Conservation (phyloP, 2,329 filamentous ascomycete genomes). For the Knoxdaviesia proteae region DNA sequence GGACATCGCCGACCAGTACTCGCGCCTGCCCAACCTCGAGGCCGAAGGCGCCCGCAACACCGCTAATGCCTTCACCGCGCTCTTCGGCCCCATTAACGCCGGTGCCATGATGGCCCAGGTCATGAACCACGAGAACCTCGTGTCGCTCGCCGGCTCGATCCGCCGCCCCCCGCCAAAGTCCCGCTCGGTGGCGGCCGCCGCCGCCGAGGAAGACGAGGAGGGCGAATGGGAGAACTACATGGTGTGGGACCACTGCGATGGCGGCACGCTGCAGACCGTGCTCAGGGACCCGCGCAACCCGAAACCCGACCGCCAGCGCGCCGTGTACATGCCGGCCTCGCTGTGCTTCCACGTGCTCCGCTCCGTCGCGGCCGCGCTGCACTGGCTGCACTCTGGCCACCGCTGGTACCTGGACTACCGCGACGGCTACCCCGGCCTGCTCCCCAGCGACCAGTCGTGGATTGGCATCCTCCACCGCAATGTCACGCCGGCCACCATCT, state of each 20-base stretch:
- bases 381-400: slow-evolving; percentile 30
- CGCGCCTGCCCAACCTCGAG: background rate
- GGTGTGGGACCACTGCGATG: slow-evolving; percentile 32
- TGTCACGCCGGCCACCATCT: slow-evolving; percentile 25
- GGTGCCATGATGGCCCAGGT: slow-evolving; percentile 12
- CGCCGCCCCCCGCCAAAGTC: slow-evolving; percentile 5
- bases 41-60: slow-evolving; percentile 6
- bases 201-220: slow-evolving; percentile 3
- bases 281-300: slow-evolving; percentile 8
- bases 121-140: slow-evolving; percentile 27
- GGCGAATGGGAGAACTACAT: slow-evolving; percentile 12
- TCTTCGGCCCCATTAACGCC: slow-evolving; percentile 12
- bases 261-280: slow-evolving; percentile 23
- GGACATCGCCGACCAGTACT: slow-evolving; percentile 3
- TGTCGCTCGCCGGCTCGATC: slow-evolving; percentile 20
- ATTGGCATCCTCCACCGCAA: slow-evolving; percentile 28
- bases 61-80: slow-evolving; percentile 8
- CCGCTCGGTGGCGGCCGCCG: slow-evolving; percentile 4
- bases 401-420: slow-evolving; percentile 7
- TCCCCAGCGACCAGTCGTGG: slow-evolving; percentile 21
- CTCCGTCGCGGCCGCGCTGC: slow-evolving; percentile 24
- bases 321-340: slow-evolving; percentile 24
- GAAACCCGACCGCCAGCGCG: slow-evolving; percentile 7
- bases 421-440: background rate
- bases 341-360: slow-evolving; percentile 34